Evolutionary conservation across 371 early-diverging fungal species (phyloP), one percentile per base, ranked within the genome.

Genomic region (Rhizopus microsporus): DNA sequence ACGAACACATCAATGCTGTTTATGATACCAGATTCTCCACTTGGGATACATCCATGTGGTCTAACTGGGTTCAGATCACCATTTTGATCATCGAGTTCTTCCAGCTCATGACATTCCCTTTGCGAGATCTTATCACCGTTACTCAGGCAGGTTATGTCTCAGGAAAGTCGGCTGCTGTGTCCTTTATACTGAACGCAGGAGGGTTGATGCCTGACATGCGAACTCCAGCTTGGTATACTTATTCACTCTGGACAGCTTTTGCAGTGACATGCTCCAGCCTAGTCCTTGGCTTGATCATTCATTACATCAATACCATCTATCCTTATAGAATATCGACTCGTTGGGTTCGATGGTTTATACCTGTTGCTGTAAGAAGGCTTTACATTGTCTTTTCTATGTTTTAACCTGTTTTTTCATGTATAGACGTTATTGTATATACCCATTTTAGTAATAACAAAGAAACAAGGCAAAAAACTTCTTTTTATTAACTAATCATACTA

Each of bases 301-400:
- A 72, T 51, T 51, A 54, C 29, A 54, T 76, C 17, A 76, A 76
- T 34, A 32, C 32, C 0, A 65, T 59, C 60, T 59, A 60, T 9
- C 76, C 76, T n/a, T 75, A 75, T 40, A 72, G 68, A 34, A 34
- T 72, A 39, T 68, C 72, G 33, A 70, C 62, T 16, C 58, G 81
- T 15, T 80, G 83, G 83, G 74, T 78, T 7, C 73, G 73, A 46
- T 82, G 78, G 68, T 82, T 76, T 51, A 78, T 78, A 34, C 79
- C 79, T 9, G 74, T 82, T 5, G 79, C 77, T 59, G 83, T 80
- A 75, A 39, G 46, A 29, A 8, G 17, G 15, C 16, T 43, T 43
- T 16, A 43, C n/a, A 10, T 15, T 43, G 17, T 23, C 23, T 23
- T 2, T 23, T 23, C 23, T 23, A 4, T 43, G 43, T n/a, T 16